Evolutionary conservation across 202 grass and related monocot species (phyloP).

Genomic region (Brachypodium distachyon): DNA sequence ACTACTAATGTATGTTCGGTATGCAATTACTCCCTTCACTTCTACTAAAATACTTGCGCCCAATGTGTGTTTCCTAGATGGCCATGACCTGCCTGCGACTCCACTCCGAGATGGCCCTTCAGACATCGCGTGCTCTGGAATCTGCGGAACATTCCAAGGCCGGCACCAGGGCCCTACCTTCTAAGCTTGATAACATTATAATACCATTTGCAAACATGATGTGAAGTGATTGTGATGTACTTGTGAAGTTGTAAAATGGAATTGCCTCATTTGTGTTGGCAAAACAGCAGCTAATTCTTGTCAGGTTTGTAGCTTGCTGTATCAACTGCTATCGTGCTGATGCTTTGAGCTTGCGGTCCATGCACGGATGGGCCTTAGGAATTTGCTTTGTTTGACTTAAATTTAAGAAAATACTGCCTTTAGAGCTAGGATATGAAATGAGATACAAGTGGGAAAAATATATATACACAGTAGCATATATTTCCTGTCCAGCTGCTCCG

Average conservation of each 20-base stretch:
- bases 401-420: too few species aligned
- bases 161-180: slow-evolving; percentile 22
- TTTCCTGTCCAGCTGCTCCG: too few species aligned
- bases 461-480: too few species aligned
- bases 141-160: slow-evolving; percentile 36
- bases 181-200: slow-evolving; percentile 66
- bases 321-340: neutral
- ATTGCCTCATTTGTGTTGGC: neutral
- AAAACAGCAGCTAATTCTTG: neutral
- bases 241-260: neutral
- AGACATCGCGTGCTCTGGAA: slow-evolving; percentile 80
- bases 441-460: too few species aligned
- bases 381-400: too few species aligned
- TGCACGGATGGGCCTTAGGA: too few species aligned
- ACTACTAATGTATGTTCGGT: neutral
- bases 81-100: slow-evolving; percentile 85
- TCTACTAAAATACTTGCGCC: neutral
- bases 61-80: slow-evolving; percentile 52
- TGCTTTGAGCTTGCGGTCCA: neutral
- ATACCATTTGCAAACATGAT: slow-evolving; percentile 80
- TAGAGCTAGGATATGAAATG: too few species aligned
- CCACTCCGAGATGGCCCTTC: slow-evolving; percentile 85
- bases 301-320: neutral
- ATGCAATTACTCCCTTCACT: neutral
- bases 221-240: slow-evolving; percentile 13